phyloP scores from a whole-genome alignment of 2,329 filamentous ascomycete species.

The Sphaerulina vaccinii region DNA sequence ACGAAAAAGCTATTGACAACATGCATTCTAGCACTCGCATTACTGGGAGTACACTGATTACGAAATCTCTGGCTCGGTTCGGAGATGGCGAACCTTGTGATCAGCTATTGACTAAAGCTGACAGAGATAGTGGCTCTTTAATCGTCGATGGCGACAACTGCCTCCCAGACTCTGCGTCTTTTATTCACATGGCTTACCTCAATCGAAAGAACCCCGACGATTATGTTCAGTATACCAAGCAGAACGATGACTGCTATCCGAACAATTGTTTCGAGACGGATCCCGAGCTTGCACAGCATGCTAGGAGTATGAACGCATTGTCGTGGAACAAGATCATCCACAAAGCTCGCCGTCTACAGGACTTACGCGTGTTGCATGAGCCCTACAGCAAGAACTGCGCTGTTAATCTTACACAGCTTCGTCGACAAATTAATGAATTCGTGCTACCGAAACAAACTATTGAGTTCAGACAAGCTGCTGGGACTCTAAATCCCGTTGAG shows the following conservation, averaged over 20 bases:
- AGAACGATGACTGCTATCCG: neutral
- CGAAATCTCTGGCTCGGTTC: neutral
- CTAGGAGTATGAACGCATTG: neutral
- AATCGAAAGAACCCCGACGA: neutral
- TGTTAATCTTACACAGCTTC: neutral
- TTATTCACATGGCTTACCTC: neutral
- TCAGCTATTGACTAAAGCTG: too few relatives aligned
- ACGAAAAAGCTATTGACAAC: constrained; percentile 32
- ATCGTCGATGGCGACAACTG: neutral
- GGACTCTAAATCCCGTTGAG: neutral
- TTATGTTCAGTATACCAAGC: neutral
- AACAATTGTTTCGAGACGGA: neutral
- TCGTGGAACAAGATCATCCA: neutral
- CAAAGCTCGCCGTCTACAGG: neutral
- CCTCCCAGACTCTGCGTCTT: neutral
- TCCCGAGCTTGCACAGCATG: neutral
- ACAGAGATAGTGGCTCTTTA: too few relatives aligned
- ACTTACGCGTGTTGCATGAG: neutral
- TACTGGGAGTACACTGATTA: constrained; percentile 13
- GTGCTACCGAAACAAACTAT: neutral
- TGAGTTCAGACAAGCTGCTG: constrained; percentile 1
- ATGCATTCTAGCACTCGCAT: constrained; percentile 30
- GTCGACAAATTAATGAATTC: neutral
- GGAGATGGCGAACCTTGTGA: neutral
- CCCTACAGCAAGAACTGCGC: neutral